Conservation (phyloP, 1,284 basidiomycete genomes). For the Earliella scabrosa region DNA sequence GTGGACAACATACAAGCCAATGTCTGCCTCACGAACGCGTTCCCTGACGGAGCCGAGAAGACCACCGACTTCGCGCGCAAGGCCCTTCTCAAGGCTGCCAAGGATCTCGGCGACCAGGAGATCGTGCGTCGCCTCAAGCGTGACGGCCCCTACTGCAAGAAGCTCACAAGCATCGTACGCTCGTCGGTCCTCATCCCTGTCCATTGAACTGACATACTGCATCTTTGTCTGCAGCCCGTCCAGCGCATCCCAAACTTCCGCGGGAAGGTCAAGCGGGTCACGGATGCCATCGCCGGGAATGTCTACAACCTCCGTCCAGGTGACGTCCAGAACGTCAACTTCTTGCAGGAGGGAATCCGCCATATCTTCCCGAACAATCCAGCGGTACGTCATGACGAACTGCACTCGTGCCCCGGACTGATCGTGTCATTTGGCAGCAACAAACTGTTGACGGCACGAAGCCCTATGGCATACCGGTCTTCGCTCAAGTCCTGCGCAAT, state of each 20-base stretch:
- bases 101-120: not conserved
- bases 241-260: not conserved
- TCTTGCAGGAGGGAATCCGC: not conserved
- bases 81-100: not conserved
- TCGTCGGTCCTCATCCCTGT: not conserved
- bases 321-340: not conserved
- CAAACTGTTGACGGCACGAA: not conserved
- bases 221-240: not conserved
- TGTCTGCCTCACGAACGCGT: too few relatives aligned
- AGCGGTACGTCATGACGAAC: not conserved
- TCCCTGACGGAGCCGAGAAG: not conserved
- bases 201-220: not conserved
- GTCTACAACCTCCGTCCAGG: not conserved
- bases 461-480: conserved; percentile 1
- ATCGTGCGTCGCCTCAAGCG: not conserved
- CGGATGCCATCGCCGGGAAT: not conserved
- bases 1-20: not conserved
- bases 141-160: not conserved
- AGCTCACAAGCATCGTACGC: not conserved
- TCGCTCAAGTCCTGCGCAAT: not conserved
- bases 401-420: not conserved
- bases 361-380: not conserved
- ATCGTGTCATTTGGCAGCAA: not conserved
- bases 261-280: not conserved
- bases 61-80: not conserved